Base-by-base conservation (phyloP, 2,329 filamentous ascomycete genomes). In the Pseudogymnoascus sp. region DNA sequence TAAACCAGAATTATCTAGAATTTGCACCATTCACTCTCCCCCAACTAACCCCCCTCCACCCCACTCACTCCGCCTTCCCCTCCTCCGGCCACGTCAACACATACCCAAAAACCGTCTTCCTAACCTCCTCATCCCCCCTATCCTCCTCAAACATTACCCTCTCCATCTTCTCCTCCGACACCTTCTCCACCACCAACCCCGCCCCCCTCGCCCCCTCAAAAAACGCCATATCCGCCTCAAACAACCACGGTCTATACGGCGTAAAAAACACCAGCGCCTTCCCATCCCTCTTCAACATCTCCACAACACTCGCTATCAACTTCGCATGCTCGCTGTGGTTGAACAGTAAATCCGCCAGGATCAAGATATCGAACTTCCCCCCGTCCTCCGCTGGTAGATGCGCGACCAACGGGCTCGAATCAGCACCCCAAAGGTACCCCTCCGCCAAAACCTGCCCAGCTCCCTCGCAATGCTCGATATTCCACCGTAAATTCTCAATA, bases 81-180 rank as follows among this genome's bases (percentile, higher is more conserved):
- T 7, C 31, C 59, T 61, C 36, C 60, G 21, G 28, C 71, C 72
- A 73, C 59, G 56, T 70, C 21, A 74, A 67, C 46, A 69, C 68
- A 63, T 66, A 73, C 7, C 72, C 72, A 69, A 73, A 73, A 11
- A 96, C 91, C 6, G 90, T 96, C 74, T 90, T 87, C 67, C 91
- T 84, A 64, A 96, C 79, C 67, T 87, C 82, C 76, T 93, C 84
- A 75, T 96, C 91, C 38, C 93, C 93, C 14, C 87, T 89, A 73
- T 97, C 93, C 69, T 92, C 83, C 71, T 93, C 90, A 76, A 97
- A 97, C 79, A 97, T 86, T 67, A 93, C 89, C 73, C 87, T 87
- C 37, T 93, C 91, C 85, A 96, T 86, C 69, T 88, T 84, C 74
- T 88, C 85, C 76, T 97, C 91, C 59, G 93, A 79, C 36, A 96